Base-by-base conservation (phyloP, 78 protist species). In the Dictyostelium purpureum region DNA sequence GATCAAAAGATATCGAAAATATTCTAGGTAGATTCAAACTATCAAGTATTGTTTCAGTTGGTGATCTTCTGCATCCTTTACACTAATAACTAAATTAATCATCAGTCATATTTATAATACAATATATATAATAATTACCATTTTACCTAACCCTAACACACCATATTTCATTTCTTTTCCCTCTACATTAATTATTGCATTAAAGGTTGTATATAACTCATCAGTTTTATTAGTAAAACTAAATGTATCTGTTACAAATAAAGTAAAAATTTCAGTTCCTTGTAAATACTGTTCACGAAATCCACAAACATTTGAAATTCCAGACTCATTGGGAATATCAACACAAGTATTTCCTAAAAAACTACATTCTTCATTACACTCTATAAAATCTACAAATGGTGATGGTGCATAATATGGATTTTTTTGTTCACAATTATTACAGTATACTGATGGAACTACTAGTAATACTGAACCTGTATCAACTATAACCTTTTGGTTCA, bases 331-430 rank as follows among this genome's bases (percentile, higher is more conserved):
- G n/a, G n/a, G n/a, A 43, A 70, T 40, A 2, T 4, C 16, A 28
- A 21, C 19, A 79, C 88, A 79, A 45, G 18, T 42, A 35, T 43
- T 66, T 26, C 31, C 6, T 18, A 24, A 24, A 10, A 47, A 45
- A 4, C 21, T 24, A 63, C 88, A 79, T 1, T 66, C 40, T 11
- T 21, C 16, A 7, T 42, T 43, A 47, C 88, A 79, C 2, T 5
- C 31, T 4, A 79, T 57, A 49, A 28, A 79, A 3, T 45, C 52
- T 6, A 79, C 37, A 18, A 24, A 11, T 28, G 6, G 1, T 1
- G 77, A 65, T 45, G 88, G 88, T 28, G 24, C 14, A 33, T 79
- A 79, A 47, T 49, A 79, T 65, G 88, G 88, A 65, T 79, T 65
- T 43, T 18, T 21, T 47, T 79, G 88, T 24, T 61, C 16, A 33